Base-by-base conservation (phyloP, 139 green algal genomes). In the Parachlorella kessleri region DNA sequence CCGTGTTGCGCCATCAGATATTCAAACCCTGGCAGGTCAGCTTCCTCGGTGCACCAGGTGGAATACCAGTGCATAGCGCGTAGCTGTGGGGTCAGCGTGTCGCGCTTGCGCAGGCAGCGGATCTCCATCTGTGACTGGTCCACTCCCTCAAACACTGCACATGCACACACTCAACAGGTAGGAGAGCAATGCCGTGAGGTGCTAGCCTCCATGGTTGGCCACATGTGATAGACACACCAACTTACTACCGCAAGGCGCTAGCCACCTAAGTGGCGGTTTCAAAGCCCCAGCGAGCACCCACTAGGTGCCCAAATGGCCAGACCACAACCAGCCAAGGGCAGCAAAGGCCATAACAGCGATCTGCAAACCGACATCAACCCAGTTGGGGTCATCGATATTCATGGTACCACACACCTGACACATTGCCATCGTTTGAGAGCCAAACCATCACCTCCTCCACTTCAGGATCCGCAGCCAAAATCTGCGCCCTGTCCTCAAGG, bases 1-100 rank as follows among this genome's bases (percentile, higher is more conserved):
- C n/a, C n/a, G n/a, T n/a, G n/a, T n/a, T n/a, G n/a, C n/a, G n/a
- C 21, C 48, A 59, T 59, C 21, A 59, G 21, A 59, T 59, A 59
- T 14, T 59, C 48, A 59, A 84, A 80, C 7, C 65, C 72, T 0
- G 75, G 55, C 70, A 81, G 26, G 63, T 89, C 84, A 4, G 33
- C 42, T 26, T 86, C 76, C 26, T 85, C 77, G 9, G 80, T 71
- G 72, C 86, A 90, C 2, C 55, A 42, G 26, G 42, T 64, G 9
- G 83, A 79, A 81, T 79, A 90, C 64, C 72, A 90, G 2, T 75
- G 55, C 40, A 84, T 72, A 6, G 85, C 65, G 35, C 5, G 79
- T 37, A 81, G 72, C 0, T 30, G 38, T 14, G 67, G 72, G 18
- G 37, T 63, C 36, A 72, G n/a, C 24, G 75, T 71, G 33, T 85